These are phyloP conservation scores for Fraxinus velutina DNA, from an alignment of 305 asterid species.

Conservation along the genomic window DNA sequence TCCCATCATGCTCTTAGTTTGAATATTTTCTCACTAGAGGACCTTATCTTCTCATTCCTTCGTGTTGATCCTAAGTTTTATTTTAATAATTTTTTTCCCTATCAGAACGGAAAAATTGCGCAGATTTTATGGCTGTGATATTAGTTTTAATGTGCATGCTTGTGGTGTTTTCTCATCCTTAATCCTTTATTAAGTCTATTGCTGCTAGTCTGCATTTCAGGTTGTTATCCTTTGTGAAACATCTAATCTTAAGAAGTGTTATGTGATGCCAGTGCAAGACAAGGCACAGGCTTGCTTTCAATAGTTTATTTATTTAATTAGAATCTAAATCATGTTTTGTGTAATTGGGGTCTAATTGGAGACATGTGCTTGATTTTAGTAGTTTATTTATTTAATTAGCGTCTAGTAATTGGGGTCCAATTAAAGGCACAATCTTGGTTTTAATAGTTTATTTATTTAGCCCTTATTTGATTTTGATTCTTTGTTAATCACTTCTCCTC, in stretches of 20 bases:
- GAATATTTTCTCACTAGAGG: background rate
- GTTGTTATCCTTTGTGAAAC: background rate
- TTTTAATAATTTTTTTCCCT: background rate
- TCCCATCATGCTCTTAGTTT: background rate
- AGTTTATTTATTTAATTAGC: background rate
- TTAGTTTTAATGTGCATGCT: background rate
- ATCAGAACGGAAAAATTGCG: background rate
- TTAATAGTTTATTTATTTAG: background rate
- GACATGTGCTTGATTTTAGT: background rate
- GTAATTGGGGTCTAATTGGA: background rate
- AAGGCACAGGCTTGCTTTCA: background rate
- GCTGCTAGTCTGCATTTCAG: background rate
- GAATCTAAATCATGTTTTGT: background rate
- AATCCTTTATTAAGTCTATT: background rate
- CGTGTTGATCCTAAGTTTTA: background rate
- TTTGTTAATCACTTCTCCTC: background rate
- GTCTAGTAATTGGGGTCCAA: background rate
- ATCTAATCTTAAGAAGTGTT: background rate
- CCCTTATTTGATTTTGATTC: background rate
- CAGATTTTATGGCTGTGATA: background rate
- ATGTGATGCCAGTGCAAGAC: background rate
- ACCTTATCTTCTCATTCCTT: background rate
- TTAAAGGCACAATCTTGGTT: background rate
- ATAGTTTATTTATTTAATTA: background rate
- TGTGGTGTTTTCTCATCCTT: background rate